phyloP scores from a whole-genome alignment of 345 rosid species.

The Brassica juncea region DNA sequence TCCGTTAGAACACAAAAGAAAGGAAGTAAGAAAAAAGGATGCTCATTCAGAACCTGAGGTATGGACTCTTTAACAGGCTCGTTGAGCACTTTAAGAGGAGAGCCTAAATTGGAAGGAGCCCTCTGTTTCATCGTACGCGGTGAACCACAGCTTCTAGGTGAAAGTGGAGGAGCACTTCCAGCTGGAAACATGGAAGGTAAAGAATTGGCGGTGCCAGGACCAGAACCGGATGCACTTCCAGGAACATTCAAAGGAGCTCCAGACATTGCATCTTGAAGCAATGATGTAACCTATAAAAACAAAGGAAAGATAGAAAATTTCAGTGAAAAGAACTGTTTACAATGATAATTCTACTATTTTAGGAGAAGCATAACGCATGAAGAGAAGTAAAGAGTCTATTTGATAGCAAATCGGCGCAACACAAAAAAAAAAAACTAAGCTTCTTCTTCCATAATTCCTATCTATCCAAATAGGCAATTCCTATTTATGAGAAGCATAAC shows the following conservation, averaged over 20 bases:
- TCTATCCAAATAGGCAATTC: no score
- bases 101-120: conserved; percentile 75
- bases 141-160: conserved; percentile 90
- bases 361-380: not conserved
- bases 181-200: conserved; percentile 94
- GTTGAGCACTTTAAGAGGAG: conserved; percentile 81
- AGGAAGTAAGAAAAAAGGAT: not conserved
- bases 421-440: not conserved
- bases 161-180: conserved; percentile 95
- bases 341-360: not conserved
- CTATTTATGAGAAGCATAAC: no score
- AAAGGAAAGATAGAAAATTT: not conserved
- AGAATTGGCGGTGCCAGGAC: conserved; percentile 54
- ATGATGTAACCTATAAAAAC: conserved; percentile 58
- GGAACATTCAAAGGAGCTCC: conserved; percentile 72
- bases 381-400: not conserved
- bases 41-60: conserved; percentile 68
- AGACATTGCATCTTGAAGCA: conserved; percentile 79
- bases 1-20: not conserved
- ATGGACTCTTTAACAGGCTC: conserved; percentile 83
- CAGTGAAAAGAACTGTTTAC: not conserved
- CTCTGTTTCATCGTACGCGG: conserved; percentile 80
- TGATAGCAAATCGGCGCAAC: not conserved
- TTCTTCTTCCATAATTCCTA: not conserved
- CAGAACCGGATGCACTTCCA: conserved; percentile 62